Conservation (phyloP, 345 rosid species). For the Pugionium dolabratum region DNA sequence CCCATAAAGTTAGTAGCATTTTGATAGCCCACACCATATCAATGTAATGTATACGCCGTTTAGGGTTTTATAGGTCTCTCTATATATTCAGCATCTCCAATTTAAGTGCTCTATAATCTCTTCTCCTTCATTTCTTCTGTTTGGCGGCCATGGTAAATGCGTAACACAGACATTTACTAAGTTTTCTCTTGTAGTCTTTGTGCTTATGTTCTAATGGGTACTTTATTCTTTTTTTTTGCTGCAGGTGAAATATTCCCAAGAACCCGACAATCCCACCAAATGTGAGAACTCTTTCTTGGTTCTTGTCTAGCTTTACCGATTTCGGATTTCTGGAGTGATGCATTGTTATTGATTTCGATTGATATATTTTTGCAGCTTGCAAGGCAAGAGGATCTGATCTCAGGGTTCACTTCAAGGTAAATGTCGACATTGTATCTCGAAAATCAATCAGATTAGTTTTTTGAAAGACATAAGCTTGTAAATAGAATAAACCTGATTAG, state of each 20-base stretch:
- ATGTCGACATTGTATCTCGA: not conserved
- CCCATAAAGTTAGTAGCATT: too few relatives aligned
- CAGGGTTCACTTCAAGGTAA: slow-evolving; percentile 93
- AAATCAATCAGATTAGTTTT: slow-evolving; percentile 1
- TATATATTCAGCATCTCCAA: not conserved
- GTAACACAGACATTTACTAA: not conserved
- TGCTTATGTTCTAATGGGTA: not conserved
- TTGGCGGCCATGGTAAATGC: slow-evolving; percentile 31
- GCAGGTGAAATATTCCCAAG: slow-evolving; percentile 94
- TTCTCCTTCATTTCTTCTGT: not conserved
- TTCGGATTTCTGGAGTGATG: not conserved
- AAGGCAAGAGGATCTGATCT: slow-evolving; percentile 44
- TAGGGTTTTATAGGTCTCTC: slow-evolving; percentile 29
- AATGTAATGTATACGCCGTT: not conserved
- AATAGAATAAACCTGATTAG: slow-evolving; percentile 50
- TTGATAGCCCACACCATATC: not conserved
- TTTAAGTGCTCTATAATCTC: fast-evolving
- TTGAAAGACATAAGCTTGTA: not conserved
- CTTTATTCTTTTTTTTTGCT: not conserved
- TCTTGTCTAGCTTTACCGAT: not conserved
- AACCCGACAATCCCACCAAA: slow-evolving; percentile 87
- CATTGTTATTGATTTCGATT: slow-evolving; percentile 1
- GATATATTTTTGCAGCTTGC: slow-evolving; percentile 58
- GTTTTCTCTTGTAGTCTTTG: too few relatives aligned
- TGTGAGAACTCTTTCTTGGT: slow-evolving; percentile 40